Evolutionary conservation across 345 rosid genomes (phyloP), one percentile per base, ranked within the genome.

Genomic region (Triadica sebifera): DNA sequence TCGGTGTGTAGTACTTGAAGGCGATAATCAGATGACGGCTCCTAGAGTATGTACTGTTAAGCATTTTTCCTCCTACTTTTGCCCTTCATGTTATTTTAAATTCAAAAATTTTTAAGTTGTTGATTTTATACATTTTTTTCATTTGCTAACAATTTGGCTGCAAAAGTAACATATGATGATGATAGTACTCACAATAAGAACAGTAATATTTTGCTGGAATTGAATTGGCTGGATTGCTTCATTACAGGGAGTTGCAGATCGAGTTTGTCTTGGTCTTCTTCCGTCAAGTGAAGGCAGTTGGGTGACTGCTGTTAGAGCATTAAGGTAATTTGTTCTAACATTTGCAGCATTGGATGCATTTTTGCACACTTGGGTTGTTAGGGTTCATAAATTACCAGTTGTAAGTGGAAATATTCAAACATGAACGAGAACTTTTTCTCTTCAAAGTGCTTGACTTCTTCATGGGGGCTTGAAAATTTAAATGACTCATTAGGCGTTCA

Each of bases 241-340:
- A 41, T 67, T 78, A 37, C 79, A 91, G 97, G 93, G 93, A 81
- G 86, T 94, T 74, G 98, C 98, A 24, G 83, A 91, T 81, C 88
- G 97, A 82, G 95, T 94, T 80, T 83, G 89, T 83, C 95, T 94
- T 69, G 97, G 98, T 72, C 98, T 92, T 72, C 81, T 94, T 76
- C 98, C 98, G 15, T 79, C 93, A 47, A 92, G 98, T 74, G 97
- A 91, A 82, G 91, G 81, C 69, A 87, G 95, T 85, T 94, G 97
- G 98, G 80, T 75, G 43, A 90, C 97, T 70, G 98, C 97, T 75
- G 84, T 94, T 60, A 82, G 79, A 82, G 91, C 97, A 65, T 83
- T 94, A 87, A 91, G 97, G 98, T 94, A 74, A 71, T 71, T 66
- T 61, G 24, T 58, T 38, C 60, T 16, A 51, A 6, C 7, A 24